phyloP scores from a whole-genome alignment of 2,329 filamentous ascomycete species.

The Trichoderma polysporum region DNA sequence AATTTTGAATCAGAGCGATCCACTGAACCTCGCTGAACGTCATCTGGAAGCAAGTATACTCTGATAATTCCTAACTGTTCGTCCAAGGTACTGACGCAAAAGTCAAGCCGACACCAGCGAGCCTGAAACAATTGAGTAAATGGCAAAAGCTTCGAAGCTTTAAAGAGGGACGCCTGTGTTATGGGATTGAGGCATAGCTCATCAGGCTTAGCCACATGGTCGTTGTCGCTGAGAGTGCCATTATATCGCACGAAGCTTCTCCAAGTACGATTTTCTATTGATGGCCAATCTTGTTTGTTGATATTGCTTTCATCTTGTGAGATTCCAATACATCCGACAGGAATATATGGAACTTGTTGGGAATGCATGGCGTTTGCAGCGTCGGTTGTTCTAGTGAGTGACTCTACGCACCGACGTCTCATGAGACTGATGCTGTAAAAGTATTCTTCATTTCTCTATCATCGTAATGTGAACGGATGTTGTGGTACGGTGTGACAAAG shows the following conservation, averaged over 20 bases:
- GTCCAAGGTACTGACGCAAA: constrained; percentile 29
- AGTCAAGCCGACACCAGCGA: constrained; percentile 47
- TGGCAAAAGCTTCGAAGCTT: constrained; percentile 14
- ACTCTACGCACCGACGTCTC: background rate
- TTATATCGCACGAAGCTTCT: background rate
- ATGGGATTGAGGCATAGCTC: constrained; percentile 21
- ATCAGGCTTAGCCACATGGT: constrained; percentile 28
- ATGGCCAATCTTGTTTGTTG: constrained; percentile 22
- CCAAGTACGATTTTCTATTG: constrained; percentile 10
- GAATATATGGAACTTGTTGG: constrained; percentile 37
- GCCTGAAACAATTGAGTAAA: constrained; percentile 33
- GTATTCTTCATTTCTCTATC: background rate
- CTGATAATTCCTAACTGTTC: constrained; percentile 41
- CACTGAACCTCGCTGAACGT: constrained; percentile 56
- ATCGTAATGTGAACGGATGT: background rate
- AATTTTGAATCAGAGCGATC: constrained; percentile 48
- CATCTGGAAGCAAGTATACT: constrained; percentile 65
- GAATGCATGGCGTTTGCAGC: constrained; percentile 22
- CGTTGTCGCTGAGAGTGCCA: background rate
- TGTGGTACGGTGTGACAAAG: background rate
- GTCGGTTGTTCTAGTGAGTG: background rate
- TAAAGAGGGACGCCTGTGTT: constrained; percentile 30
- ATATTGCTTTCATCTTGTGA: constrained; percentile 24
- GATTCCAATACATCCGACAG: constrained; percentile 41
- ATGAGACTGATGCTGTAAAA: background rate